Evolutionary conservation across 345 rosid genomes (phyloP).

Genomic region (Pugionium cornutum): DNA sequence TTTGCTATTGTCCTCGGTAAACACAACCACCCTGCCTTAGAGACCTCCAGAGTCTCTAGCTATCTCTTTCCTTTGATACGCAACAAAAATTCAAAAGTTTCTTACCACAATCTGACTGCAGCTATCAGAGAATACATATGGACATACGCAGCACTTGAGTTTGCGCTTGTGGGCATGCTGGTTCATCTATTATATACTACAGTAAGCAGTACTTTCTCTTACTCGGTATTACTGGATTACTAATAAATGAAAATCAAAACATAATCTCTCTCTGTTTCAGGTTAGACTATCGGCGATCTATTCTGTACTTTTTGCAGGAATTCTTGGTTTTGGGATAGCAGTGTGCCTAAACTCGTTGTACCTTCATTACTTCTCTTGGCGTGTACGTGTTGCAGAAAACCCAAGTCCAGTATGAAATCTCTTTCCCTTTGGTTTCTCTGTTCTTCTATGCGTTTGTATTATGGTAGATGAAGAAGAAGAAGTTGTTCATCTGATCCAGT

Average conservation of each 20-base stretch:
- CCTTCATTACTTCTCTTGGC: conserved; percentile 59
- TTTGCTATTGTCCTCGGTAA: conserved; percentile 77
- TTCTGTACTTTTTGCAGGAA: conserved; percentile 64
- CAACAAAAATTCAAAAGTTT: background rate
- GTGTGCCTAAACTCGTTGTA: conserved; percentile 75
- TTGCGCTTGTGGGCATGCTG: conserved; percentile 67
- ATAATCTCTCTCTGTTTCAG: conserved; percentile 46
- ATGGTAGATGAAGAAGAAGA: conserved; percentile 16
- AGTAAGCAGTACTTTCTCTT: conserved; percentile 48
- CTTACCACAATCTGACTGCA: conserved; percentile 42
- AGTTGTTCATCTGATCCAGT: conserved; percentile 20
- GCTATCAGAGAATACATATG: conserved; percentile 91
- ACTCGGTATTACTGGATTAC: background rate
- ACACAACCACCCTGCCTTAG: conserved; percentile 22
- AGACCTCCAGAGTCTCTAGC: conserved; percentile 6
- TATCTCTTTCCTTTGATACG: conserved; percentile 10
- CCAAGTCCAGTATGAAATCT: conserved; percentile 53
- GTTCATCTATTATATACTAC: conserved; percentile 61
- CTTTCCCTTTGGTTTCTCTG: conserved; percentile 16
- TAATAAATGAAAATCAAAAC: conserved; percentile 1
- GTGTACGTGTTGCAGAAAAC: conserved; percentile 48
- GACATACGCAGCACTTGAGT: conserved; percentile 92
- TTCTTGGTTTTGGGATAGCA: conserved; percentile 75
- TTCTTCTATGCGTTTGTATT: conserved; percentile 18
- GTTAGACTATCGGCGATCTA: conserved; percentile 60